A percentile compares a stretch with the other conserved stretches of the same genome.
phyloP scores from a whole-genome alignment of 83 land plant species.

The Larix sibirica region DNA sequence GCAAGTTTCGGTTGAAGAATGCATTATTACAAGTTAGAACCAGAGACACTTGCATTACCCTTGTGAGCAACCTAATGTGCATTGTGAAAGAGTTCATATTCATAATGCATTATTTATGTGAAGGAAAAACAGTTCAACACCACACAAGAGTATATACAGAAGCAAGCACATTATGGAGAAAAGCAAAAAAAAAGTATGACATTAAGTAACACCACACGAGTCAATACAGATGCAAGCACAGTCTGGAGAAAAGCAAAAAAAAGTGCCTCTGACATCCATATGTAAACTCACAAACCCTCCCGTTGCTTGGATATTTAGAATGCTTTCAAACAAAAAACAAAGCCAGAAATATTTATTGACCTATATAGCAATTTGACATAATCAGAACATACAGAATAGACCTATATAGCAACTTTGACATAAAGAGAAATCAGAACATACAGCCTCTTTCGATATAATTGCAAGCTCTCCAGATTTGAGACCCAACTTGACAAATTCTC shows the following conservation, averaged over 20 bases:
- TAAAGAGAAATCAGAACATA: slow-evolving; percentile 31
- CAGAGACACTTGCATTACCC: neutral
- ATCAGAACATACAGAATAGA: slow-evolving; percentile 49
- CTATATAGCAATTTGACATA: neutral
- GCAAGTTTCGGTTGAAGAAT: neutral
- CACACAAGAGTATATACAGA: neutral
- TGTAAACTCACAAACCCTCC: neutral
- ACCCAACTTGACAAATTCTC: slow-evolving; percentile 89
- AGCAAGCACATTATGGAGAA: neutral
- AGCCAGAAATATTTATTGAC: neutral
- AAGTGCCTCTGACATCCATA: neutral
- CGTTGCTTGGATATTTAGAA: neutral
- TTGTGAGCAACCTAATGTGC: neutral
- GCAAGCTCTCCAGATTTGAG: slow-evolving; percentile 90
- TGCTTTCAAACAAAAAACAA: neutral
- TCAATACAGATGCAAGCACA: no score
- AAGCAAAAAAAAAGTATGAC: neutral
- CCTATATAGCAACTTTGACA: neutral
- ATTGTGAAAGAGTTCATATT: neutral
- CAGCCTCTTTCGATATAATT: slow-evolving; percentile 94
- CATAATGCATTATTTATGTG: no score
- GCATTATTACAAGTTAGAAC: neutral
- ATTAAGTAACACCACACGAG: neutral
- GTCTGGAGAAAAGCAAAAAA: no score
- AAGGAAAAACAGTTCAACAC: no score